These are phyloP conservation scores for Daldinia vernicosa DNA, from an alignment of 495 filamentous ascomycete genomes.

Conservation along the genomic window DNA sequence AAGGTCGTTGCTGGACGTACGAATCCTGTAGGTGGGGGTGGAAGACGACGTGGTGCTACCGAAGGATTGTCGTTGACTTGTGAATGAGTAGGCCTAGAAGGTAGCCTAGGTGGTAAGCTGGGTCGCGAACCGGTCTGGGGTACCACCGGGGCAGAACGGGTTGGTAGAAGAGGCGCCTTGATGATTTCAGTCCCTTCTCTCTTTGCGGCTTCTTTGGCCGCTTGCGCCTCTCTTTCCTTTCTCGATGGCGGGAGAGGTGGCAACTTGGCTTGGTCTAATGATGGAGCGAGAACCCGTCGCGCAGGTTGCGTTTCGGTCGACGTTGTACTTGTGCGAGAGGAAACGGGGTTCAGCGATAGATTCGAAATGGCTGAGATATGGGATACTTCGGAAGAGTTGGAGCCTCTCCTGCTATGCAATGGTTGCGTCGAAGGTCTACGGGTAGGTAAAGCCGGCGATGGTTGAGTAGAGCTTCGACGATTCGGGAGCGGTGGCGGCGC, in stretches of 20 bases:
- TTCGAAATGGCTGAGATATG: slow-evolving; percentile 55
- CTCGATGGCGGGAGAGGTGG: slow-evolving; percentile 59
- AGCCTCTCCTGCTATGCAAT: slow-evolving; percentile 50
- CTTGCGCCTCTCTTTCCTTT: slow-evolving; percentile 56
- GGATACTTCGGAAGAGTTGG: slow-evolving; percentile 58
- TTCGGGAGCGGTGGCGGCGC: slow-evolving; percentile 52
- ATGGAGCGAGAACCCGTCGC: slow-evolving; percentile 57
- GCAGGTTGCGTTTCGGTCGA: slow-evolving; percentile 45
- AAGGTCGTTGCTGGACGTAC: slow-evolving; percentile 36
- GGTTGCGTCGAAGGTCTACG: slow-evolving; percentile 51
- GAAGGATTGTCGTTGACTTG: slow-evolving; percentile 38
- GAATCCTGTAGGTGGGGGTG: slow-evolving; percentile 50
- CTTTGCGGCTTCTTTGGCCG: slow-evolving; percentile 49
- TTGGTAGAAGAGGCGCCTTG: slow-evolving; percentile 33
- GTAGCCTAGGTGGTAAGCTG: slow-evolving; percentile 53
- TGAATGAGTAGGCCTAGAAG: slow-evolving; percentile 48
- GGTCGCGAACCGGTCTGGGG: slow-evolving; percentile 44
- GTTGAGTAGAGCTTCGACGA: slow-evolving; percentile 46
- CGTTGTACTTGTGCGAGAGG: slow-evolving; percentile 45
- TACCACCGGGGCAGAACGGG: slow-evolving; percentile 36
- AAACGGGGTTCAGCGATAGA: slow-evolving; percentile 50
- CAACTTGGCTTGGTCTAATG: slow-evolving; percentile 59
- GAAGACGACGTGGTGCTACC: slow-evolving; percentile 48
- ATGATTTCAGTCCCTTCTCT: slow-evolving; percentile 36
- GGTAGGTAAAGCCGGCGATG: slow-evolving; percentile 53